Percentiles rank a stretch among this genome's conserved stretches.
Conservation (phyloP, 169 alveolate genomes). For the Prorocentrum cordatum region DNA sequence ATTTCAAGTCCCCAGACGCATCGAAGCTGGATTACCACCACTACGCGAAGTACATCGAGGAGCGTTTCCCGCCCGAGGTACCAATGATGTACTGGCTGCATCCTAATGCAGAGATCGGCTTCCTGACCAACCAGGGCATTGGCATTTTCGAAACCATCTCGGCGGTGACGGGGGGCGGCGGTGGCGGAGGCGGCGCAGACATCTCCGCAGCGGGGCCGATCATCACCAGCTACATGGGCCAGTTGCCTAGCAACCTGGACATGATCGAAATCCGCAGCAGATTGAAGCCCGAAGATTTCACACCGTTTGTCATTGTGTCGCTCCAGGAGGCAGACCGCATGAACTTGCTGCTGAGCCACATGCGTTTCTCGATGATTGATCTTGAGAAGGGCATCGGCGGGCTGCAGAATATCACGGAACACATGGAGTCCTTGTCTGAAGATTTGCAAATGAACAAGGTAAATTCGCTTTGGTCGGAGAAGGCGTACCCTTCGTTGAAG, state of each 20-base stretch:
- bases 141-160: slow-evolving; percentile 1
- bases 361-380: slow-evolving; percentile 82
- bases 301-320: slow-evolving; percentile 83
- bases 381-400: slow-evolving; percentile 74
- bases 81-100: slow-evolving; percentile 85
- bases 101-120: slow-evolving; percentile 61
- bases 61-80: slow-evolving; percentile 88
- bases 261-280: background rate
- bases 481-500: slow-evolving; percentile 86
- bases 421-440: background rate
- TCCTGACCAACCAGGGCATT: slow-evolving; percentile 43
- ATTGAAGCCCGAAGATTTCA: background rate
- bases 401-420: background rate
- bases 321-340: slow-evolving; percentile 91
- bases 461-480: slow-evolving; percentile 49
- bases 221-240: too few relatives aligned
- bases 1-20: slow-evolving; percentile 92
- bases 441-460: slow-evolving; percentile 39
- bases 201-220: background rate
- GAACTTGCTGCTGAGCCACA: slow-evolving; percentile 83
- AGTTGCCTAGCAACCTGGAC: too few relatives aligned
- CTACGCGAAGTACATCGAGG: slow-evolving; percentile 88
- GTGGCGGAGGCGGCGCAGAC: background rate
- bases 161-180: background rate
- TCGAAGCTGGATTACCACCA: slow-evolving; percentile 81